Conservation (phyloP, 805 yeast species). For the Dipodascus geniculatus region DNA sequence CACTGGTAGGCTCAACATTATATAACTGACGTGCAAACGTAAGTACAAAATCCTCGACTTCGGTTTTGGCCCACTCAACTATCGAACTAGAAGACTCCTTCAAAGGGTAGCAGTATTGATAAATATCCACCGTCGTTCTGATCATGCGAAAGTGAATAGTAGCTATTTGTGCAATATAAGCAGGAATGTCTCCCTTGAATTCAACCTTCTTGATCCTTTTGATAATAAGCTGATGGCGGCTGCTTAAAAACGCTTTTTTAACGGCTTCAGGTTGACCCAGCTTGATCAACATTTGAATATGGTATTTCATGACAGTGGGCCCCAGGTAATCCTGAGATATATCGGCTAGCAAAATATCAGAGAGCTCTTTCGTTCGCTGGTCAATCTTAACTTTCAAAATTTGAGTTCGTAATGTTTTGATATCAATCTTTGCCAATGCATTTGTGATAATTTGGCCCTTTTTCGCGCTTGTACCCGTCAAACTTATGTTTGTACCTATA, state of each 20-base stretch:
- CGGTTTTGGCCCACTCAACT: slow-evolving; percentile 67
- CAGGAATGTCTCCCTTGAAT: slow-evolving; percentile 42
- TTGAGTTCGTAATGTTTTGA: background rate
- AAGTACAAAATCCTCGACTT: slow-evolving; percentile 46
- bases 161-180: slow-evolving; percentile 48
- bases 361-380: slow-evolving; percentile 17
- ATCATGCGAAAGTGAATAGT: slow-evolving; percentile 51
- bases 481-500: background rate
- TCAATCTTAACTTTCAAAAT: slow-evolving; percentile 16
- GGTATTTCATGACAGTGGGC: slow-evolving; percentile 15
- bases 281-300: slow-evolving; percentile 27
- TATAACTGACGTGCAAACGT: slow-evolving; percentile 56
- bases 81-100: slow-evolving; percentile 41
- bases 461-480: background rate
- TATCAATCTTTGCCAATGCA: background rate
- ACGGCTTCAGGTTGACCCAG: slow-evolving; percentile 39
- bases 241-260: slow-evolving; percentile 35
- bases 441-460: background rate
- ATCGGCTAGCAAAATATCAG: slow-evolving; percentile 26
- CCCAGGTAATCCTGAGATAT: slow-evolving; percentile 24
- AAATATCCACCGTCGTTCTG: slow-evolving; percentile 39
- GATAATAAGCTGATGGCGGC: slow-evolving; percentile 36
- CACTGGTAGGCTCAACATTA: slow-evolving; percentile 44
- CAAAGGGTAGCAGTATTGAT: slow-evolving; percentile 31
- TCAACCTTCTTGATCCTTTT: slow-evolving; percentile 38